Conservation (phyloP, 2,329 filamentous ascomycete genomes). For the Botrytis medusae region DNA sequence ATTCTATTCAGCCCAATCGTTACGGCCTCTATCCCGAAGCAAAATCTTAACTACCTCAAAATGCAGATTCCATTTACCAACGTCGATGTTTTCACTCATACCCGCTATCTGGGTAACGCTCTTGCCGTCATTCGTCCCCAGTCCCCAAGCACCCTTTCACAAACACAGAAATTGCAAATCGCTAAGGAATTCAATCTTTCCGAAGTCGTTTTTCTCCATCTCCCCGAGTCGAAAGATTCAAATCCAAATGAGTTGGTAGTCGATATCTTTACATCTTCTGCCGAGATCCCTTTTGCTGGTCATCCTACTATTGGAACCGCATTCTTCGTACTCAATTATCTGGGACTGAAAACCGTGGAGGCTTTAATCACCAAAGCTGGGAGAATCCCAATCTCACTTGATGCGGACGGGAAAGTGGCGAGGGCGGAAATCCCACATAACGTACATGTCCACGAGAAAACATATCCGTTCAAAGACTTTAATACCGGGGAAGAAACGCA, state of each 20-base stretch:
- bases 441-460: constrained; percentile 55
- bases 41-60: constrained; percentile 29
- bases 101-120: constrained; percentile 56
- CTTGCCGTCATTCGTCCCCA: constrained; percentile 59
- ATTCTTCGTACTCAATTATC: constrained; percentile 44
- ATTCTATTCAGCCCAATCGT: too few relatives aligned
- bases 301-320: constrained; percentile 61
- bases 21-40: background rate
- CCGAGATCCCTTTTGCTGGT: constrained; percentile 61
- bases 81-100: constrained; percentile 55
- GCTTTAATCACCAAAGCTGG: constrained; percentile 56
- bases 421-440: constrained; percentile 66
- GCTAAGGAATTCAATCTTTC: constrained; percentile 64
- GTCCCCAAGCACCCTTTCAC: constrained; percentile 44
- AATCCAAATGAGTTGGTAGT: constrained; percentile 42
- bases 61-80: constrained; percentile 36
- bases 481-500: constrained; percentile 32
- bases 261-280: constrained; percentile 57
- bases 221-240: constrained; percentile 31
- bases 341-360: constrained; percentile 18
- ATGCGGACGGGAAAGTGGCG: constrained; percentile 48
- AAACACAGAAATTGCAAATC: constrained; percentile 56
- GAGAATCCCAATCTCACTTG: constrained; percentile 48
- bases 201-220: constrained; percentile 62
- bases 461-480: constrained; percentile 40